Percentiles rank a stretch among this genome's conserved stretches.
These are phyloP conservation scores for Neckera pumila DNA, from an alignment of 225 moss, liverwort and hornwort species.

Conservation along the genomic window DNA sequence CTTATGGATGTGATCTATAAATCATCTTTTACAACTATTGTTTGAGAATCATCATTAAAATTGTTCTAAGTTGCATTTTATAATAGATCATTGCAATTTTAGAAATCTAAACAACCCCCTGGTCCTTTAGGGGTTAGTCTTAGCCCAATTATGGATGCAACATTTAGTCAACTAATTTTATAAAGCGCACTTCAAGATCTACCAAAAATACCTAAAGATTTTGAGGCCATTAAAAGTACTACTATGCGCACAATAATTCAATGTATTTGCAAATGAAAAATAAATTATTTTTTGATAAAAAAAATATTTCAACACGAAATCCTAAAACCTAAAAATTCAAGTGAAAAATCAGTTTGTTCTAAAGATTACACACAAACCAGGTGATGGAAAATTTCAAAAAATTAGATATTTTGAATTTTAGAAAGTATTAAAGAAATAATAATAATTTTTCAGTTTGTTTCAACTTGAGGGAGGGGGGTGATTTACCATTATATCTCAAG, in stretches of 20 bases:
- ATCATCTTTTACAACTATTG: too few relatives aligned
- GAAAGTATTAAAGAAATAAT: background rate
- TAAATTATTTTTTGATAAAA: background rate
- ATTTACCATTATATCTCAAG: background rate
- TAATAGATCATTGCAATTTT: too few relatives aligned
- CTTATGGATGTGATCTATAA: too few relatives aligned
- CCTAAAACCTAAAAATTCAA: background rate
- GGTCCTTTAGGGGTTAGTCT: too few relatives aligned
- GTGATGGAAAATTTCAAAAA: background rate
- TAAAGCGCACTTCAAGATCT: too few relatives aligned
- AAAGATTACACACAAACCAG: accelerated
- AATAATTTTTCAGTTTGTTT: background rate
- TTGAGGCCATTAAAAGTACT: too few relatives aligned
- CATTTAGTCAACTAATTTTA: too few relatives aligned
- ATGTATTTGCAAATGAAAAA: background rate
- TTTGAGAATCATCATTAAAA: too few relatives aligned
- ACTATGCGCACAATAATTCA: background rate
- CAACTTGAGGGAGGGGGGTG: background rate
- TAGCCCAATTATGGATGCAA: too few relatives aligned
- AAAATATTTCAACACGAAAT: background rate
- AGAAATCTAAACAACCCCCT: too few relatives aligned
- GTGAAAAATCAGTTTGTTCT: background rate
- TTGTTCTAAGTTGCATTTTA: too few relatives aligned
- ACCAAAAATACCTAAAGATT: too few relatives aligned
- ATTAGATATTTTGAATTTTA: background rate